Percentiles rank a stretch among this genome's conserved stretches.
Evolutionary conservation across 345 rosid species (phyloP).

Genomic region (Raphanus raphanistrum): DNA sequence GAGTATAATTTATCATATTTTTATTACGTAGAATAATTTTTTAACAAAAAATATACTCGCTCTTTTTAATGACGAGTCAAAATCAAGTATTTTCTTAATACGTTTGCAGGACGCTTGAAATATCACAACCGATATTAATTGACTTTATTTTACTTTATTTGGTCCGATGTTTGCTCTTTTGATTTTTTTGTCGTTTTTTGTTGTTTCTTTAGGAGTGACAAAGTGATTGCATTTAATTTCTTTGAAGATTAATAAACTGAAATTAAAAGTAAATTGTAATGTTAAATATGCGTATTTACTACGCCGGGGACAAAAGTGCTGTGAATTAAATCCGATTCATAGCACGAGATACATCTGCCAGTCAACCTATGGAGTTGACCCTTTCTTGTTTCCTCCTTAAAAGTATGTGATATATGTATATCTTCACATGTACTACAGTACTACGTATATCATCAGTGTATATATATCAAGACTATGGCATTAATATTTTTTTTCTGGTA

Average conservation of each 20-base stretch:
- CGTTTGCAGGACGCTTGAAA: not conserved
- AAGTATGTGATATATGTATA: not conserved
- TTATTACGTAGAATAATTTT: too few species aligned
- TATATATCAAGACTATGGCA: not conserved
- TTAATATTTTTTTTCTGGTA: too few species aligned
- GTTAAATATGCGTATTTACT: slow-evolving; percentile 16
- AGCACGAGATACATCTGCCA: slow-evolving; percentile 37
- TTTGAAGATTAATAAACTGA: not conserved
- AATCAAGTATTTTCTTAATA: not conserved
- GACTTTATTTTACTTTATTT: slow-evolving; percentile 12
- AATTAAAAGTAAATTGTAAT: slow-evolving; percentile 14
- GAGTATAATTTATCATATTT: too few species aligned
- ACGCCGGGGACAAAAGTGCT: slow-evolving; percentile 27
- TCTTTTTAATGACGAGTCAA: too few species aligned
- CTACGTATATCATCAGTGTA: not conserved
- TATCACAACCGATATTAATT: not conserved
- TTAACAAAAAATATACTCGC: too few species aligned
- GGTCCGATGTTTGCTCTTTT: not conserved
- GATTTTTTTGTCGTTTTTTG: slow-evolving; percentile 17
- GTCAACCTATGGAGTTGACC: slow-evolving; percentile 18
- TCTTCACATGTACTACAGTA: not conserved
- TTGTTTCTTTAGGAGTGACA: slow-evolving; percentile 19
- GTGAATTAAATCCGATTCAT: slow-evolving; percentile 28
- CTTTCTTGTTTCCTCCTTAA: slow-evolving; percentile 34
- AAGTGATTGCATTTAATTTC: slow-evolving; percentile 23